Percentiles rank a stretch among this genome's conserved stretches.
These are phyloP conservation scores for Coffea canephora DNA, from an alignment of 257 asterid species.

Conservation along the genomic window DNA sequence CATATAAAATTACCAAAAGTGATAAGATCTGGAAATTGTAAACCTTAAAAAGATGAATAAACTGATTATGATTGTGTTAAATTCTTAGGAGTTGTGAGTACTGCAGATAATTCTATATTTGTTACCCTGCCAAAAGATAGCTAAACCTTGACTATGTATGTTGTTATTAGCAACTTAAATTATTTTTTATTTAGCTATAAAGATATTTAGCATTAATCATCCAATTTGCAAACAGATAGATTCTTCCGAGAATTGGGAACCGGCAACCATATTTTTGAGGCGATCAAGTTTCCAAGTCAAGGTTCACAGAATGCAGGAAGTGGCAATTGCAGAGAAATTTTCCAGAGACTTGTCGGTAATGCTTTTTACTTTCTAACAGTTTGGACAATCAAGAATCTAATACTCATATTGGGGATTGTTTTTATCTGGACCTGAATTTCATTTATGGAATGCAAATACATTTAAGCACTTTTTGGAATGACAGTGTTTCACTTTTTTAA, in stretches of 20 bases:
- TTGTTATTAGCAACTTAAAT: not conserved
- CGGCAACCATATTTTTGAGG: slow-evolving; percentile 55
- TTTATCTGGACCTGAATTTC: not conserved
- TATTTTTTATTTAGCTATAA: not conserved
- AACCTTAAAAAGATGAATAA: not conserved
- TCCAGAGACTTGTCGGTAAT: slow-evolving; percentile 77
- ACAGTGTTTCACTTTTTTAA: not conserved
- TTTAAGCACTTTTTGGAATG: not conserved
- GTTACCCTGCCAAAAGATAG: not conserved
- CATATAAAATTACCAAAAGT: not conserved
- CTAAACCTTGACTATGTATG: not conserved
- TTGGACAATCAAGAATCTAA: not conserved
- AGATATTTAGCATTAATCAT: not conserved
- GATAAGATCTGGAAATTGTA: not conserved
- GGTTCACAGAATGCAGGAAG: slow-evolving; percentile 61
- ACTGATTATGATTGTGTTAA: not conserved
- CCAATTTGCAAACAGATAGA: slow-evolving; percentile 49
- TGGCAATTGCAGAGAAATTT: slow-evolving; percentile 60
- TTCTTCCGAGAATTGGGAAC: slow-evolving; percentile 88
- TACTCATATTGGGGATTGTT: not conserved
- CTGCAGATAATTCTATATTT: not conserved
- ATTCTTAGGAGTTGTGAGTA: not conserved
- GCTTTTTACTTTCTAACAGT: slow-evolving; percentile 32
- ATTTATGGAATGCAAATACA: not conserved
- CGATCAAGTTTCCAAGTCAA: slow-evolving; percentile 76